Evolutionary conservation across 768 basidiomycete species (phyloP).

Genomic region (Amanita fuliginea): DNA sequence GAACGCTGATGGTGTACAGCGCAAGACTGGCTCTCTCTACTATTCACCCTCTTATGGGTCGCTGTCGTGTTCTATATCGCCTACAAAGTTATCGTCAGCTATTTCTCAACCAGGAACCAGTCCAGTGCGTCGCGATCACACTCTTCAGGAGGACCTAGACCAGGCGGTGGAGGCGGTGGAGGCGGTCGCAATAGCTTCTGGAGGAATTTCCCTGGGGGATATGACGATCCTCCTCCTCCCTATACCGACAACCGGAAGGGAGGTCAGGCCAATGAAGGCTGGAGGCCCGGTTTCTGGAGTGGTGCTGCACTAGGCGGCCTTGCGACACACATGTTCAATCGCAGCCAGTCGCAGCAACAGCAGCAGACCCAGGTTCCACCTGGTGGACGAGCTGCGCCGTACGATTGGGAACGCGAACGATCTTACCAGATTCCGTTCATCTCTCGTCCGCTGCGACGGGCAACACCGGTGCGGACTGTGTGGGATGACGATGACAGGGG

Average conservation of each 20-base stretch:
- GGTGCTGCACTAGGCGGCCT: conserved; percentile 68
- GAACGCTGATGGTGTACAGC: conserved; percentile 18
- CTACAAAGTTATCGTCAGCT: conserved; percentile 51
- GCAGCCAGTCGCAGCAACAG: conserved; percentile 7
- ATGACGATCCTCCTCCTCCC: conserved; percentile 39
- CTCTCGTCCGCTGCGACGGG: conserved; percentile 12
- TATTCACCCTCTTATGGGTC: conserved; percentile 51
- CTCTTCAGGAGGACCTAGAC: conserved; percentile 21
- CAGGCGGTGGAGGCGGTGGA: conserved; percentile 30
- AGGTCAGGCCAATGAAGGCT: conserved; percentile 19
- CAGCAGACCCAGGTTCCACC: conserved; percentile 14
- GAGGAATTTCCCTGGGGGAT: conserved; percentile 13
- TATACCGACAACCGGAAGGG: conserved; percentile 33
- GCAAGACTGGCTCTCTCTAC: conserved; percentile 31
- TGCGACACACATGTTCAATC: conserved; percentile 41
- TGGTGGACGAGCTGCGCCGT: conserved; percentile 19
- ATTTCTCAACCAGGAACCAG: conserved; percentile 23
- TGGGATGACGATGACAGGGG: conserved; percentile 41
- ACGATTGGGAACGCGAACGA: conserved; percentile 47
- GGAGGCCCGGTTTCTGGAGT: conserved; percentile 78
- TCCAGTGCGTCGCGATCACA: conserved; percentile 14
- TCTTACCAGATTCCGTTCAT: conserved; percentile 7
- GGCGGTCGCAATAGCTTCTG: conserved; percentile 17
- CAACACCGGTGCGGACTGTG: conserved; percentile 14
- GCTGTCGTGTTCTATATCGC: conserved; percentile 38